Percentiles rank a stretch among this genome's conserved stretches.
These are phyloP conservation scores for Fraxinus cuspidata DNA, from an alignment of 257 asterid species.

Conservation along the genomic window DNA sequence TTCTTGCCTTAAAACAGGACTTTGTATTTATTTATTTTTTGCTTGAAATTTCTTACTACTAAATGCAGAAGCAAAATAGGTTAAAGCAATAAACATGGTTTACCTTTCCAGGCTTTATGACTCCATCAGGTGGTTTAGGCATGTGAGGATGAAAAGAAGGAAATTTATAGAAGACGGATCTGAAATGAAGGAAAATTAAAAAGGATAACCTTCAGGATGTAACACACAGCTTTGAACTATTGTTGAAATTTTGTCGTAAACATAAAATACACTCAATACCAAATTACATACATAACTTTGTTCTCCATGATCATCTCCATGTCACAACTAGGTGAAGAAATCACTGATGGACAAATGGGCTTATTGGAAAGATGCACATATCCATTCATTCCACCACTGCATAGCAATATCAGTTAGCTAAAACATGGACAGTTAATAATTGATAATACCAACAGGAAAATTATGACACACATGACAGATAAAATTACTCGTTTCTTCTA, in stretches of 20 bases:
- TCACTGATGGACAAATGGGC: constrained; percentile 47
- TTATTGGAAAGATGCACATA: constrained; percentile 42
- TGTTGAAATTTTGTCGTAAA: not conserved
- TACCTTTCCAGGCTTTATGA: constrained; percentile 50
- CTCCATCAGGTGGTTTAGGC: constrained; percentile 49
- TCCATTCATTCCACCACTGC: constrained; percentile 71
- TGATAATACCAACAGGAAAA: not conserved
- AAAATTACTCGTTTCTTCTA: not conserved
- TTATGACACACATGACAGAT: not conserved
- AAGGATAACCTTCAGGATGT: not conserved
- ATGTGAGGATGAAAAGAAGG: constrained; percentile 60
- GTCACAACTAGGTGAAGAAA: constrained; percentile 44
- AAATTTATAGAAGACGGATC: constrained; percentile 51
- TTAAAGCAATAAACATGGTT: not conserved
- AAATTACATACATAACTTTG: constrained; percentile 51
- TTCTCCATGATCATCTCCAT: constrained; percentile 44
- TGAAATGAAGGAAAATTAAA: constrained; percentile 24
- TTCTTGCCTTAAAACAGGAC: not conserved
- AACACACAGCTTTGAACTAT: constrained; percentile 13
- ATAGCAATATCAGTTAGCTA: constrained; percentile 19
- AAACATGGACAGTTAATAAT: not conserved
- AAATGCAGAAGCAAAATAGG: not conserved
- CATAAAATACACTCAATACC: not conserved
- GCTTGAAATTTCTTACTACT: constrained; percentile 2
- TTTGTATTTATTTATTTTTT: not conserved